Base-by-base conservation (phyloP, 768 basidiomycete genomes). In the Cystobasidium ongulense region DNA sequence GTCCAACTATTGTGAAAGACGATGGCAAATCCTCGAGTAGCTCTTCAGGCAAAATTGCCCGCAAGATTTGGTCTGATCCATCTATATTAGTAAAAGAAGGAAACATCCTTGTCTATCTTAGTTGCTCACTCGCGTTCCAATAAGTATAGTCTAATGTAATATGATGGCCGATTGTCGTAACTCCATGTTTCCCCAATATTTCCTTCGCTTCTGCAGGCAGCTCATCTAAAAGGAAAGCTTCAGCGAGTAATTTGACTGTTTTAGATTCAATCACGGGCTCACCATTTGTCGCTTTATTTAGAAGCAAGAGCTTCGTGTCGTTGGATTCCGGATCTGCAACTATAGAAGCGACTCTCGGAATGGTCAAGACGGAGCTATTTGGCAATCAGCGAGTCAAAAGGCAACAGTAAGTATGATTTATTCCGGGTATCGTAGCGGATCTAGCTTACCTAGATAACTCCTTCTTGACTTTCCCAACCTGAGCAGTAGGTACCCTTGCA, bases 1-100 rank as follows among this genome's bases (percentile, higher is more conserved):
- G 96, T 0, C 95, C 95, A 0, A 87, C 90, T 66, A 86, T 85
- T 8, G 94, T 88, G 82, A 93, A 98, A 0, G 92, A 90, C 0
- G 87, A 86, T 0, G 96, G 96, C 0, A 90, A 87, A 21, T 88
- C 89, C 52, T 89, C 87, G 25, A 86, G 84, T 5, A 94, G 84
- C 33, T 88, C 85, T 76, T 90, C 86, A 0, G 95, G 96, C 10
- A 99, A 84, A 63, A 93, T 85, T 13, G 88, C 85, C 54, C 88
- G 86, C 21, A 99, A 82, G 36, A 97, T 88, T 57, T 97, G 91
- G 79, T 90, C 92, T 94, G n/a, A 25, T 0, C 27, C 35, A n/a
- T n/a, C n/a, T 31, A 27, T 1, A 31, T 8, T 2, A 8, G 5
- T 59, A 3, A 31, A 29, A 23, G 29, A 8, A 1, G 15, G 4